Base-by-base conservation (phyloP, 305 asterid species). In the Solanum hybrid region DNA sequence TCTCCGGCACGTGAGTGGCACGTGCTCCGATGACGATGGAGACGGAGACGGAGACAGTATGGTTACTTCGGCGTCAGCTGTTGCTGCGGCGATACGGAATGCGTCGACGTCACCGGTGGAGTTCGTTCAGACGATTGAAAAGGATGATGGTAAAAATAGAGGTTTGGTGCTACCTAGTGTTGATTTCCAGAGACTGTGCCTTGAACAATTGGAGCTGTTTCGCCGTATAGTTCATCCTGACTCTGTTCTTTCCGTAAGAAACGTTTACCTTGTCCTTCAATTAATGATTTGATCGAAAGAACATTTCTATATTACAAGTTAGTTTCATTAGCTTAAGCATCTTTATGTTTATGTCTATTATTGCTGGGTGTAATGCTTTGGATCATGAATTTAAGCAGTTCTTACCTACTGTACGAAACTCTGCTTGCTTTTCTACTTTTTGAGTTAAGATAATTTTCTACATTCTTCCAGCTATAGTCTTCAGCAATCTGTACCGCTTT, bases 71-170 rank as follows among this genome's bases (percentile, higher is more conserved):
- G 98, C 99, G 16, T 92, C 96, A 17, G 99, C 99, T 64, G 92
- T 97, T 86, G 96, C 95, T 26, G 94, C 95, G 81, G 94, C 95
- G n/a, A 92, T 97, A 46, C 95, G 96, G 32, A 93, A 92, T 89
- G 97, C 95, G 1, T 97, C 99, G 71, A 94, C 95, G 36, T 95
- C 98, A 20, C 98, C 99, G 46, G 99, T 97, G 90, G 98, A 97
- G 79, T 96, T 97, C 91, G 93, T 92, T 81, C 94, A 96, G 91
- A 94, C 93, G 90, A 90, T 95, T 26, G 99, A 96, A 91, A 92
- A 92, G 79, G 92, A 91, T 37, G 90, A 92, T 13, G 91, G 91
- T 1, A 92, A 92, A 91, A 92, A 38, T 60, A 93, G 92, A 87
- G 93, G 95, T 36, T 32, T 96, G 93, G 95, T 96, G 88, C 91